These are phyloP conservation scores for Candolleomyces eurysporus DNA, from an alignment of 768 basidiomycete species.

Conservation along the genomic window DNA sequence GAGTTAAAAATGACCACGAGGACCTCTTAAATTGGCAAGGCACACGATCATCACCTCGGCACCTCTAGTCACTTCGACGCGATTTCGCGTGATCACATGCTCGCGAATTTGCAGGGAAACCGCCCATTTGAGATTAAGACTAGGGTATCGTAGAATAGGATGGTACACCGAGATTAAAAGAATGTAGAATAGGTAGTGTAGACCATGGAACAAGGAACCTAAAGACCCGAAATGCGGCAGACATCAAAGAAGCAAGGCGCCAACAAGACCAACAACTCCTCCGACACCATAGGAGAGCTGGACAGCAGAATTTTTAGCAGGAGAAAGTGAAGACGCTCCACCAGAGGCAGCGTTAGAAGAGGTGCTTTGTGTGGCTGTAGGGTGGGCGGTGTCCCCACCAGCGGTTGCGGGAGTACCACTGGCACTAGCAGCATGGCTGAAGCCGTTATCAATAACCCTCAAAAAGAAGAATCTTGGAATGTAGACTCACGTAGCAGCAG, in stretches of 20 bases:
- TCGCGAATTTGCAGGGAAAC: constrained; percentile 1
- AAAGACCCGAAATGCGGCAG: not conserved
- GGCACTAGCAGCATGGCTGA: not conserved
- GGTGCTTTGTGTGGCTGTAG: not conserved
- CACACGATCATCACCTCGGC: constrained; percentile 5
- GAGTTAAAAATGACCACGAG: constrained; percentile 3
- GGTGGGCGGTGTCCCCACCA: not conserved
- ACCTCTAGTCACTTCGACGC: not conserved
- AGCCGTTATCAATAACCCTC: not conserved
- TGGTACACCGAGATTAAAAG: not conserved
- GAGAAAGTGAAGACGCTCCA: constrained; percentile 11
- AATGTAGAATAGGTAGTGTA: not conserved
- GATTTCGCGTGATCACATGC: constrained; percentile 7
- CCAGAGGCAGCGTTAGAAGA: constrained; percentile 6
- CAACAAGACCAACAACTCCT: constrained; percentile 19
- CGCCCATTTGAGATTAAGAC: not conserved
- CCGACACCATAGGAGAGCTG: constrained; percentile 16
- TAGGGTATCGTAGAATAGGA: not conserved
- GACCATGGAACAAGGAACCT: not conserved
- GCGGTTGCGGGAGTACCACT: not conserved
- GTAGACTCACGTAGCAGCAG: constrained; percentile 2
- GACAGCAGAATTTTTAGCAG: constrained; percentile 15
- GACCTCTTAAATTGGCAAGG: not conserved
- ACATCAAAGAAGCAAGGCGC: constrained; percentile 19
- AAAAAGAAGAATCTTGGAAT: not conserved